Base-by-base conservation (phyloP, 2,329 filamentous ascomycete genomes). In the Phialemoniopsis sp. region DNA sequence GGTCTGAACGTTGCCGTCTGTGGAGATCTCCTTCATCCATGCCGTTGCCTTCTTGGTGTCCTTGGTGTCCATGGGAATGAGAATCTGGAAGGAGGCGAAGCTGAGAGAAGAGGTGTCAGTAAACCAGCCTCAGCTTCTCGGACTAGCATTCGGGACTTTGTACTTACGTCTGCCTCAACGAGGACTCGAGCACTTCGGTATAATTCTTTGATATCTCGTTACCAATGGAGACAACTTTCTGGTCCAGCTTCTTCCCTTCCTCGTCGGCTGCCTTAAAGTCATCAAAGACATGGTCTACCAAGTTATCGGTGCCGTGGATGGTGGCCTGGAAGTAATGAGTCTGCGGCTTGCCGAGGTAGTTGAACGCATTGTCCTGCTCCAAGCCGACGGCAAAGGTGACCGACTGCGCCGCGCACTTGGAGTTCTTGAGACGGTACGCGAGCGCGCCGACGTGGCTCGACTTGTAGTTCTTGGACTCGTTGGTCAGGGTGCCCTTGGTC, bases 11-110 rank as follows among this genome's bases (percentile, higher is more conserved):
- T 41, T 41, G 17, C 39, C 39, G 31, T 41, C 39, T 6, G 39
- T 36, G 4, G 39, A 40, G 13, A 41, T 41, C 29, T 41, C 39
- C 29, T 41, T 41, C 39, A 41, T 41, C 34, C 34, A 41, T 7
- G 34, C 34, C n/a, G 8, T 37, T 18, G 39, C 39, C 19, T 34
- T 16, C 18, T 8, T 10, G 4, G 39, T 41, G 16, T 41, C 34
- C 9, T 32, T 29, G 4, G 34, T 41, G 16, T 37, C 30, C 13
- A 26, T 16, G 10, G 39, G 39, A 5, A 41, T 31, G 34, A 41
- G 29, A 15, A 41, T 40, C 21, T 41, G 19, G 4, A 37, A 28
- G 1, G 29, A 12, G 10, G 34, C 39, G 30, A 37, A 37, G 5
- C 19, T 36, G 18, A 21, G 9, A 17, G 12, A 35, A 14, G 21